Evolutionary conservation across 306 rosid genomes (phyloP).

Genomic region (Pyrus communis): DNA sequence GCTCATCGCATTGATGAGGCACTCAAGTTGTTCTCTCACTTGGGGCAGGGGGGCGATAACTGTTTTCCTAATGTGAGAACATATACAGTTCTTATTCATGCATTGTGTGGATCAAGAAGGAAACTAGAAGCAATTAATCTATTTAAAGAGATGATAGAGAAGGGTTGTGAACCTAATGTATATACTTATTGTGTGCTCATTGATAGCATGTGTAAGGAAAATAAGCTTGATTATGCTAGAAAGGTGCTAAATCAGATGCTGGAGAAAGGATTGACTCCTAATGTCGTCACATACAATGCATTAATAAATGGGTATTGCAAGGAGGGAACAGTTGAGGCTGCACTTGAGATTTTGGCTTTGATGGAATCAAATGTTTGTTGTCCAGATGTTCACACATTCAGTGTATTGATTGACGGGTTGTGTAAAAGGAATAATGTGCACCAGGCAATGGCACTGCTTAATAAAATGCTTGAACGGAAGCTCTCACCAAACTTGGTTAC

Average conservation of each 20-base stretch:
- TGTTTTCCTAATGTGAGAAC: conserved; percentile 48
- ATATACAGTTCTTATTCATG: conserved; percentile 36
- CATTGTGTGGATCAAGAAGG: conserved; percentile 38
- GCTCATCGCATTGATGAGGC: conserved; percentile 38
- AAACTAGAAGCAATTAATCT: conserved; percentile 37
- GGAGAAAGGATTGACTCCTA: neutral
- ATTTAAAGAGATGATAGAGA: conserved; percentile 45
- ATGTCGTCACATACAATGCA: neutral
- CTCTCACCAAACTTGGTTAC: conserved; percentile 44
- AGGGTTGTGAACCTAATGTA: conserved; percentile 45
- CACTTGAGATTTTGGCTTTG: conserved; percentile 15
- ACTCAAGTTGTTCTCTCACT: conserved; percentile 40
- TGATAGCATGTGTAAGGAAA: conserved; percentile 40
- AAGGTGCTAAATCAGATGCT: conserved; percentile 4
- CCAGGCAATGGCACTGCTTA: conserved; percentile 59
- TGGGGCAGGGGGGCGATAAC: conserved; percentile 36
- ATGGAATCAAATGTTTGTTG: conserved; percentile 50
- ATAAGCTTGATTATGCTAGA: conserved; percentile 45
- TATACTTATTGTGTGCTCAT: conserved; percentile 53
- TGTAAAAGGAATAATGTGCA: conserved; percentile 48
- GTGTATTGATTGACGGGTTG: conserved; percentile 59
- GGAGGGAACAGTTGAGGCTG: neutral
- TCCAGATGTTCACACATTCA: conserved; percentile 56
- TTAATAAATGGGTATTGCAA: neutral
- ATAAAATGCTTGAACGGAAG: conserved; percentile 48